phyloP scores from a whole-genome alignment of 129 eudicot species.

The Arctium lappa region DNA sequence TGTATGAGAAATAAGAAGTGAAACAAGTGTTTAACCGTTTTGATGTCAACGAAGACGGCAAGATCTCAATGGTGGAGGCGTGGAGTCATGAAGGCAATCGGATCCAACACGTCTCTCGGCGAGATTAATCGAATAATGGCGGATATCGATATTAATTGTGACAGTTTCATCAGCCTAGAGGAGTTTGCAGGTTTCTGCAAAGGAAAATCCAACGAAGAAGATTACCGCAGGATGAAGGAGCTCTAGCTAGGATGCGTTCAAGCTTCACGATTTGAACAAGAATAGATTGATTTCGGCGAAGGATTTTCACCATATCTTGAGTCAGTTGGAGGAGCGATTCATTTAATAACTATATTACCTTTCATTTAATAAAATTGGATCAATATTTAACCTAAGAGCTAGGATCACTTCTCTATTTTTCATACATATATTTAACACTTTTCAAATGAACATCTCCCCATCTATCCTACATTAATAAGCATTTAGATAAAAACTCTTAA shows the following conservation, averaged over 20 bases:
- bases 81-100: slow-evolving; percentile 43
- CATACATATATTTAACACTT: too few species aligned
- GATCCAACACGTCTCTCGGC: slow-evolving; percentile 42
- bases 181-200: slow-evolving; percentile 61
- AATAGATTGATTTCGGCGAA: slow-evolving; percentile 56
- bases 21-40: slow-evolving; percentile 52
- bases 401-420: too few species aligned
- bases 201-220: slow-evolving; percentile 19
- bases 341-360: too few species aligned
- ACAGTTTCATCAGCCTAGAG: slow-evolving; percentile 48
- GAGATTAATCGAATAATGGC: slow-evolving; percentile 58
- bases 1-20: slow-evolving; percentile 21
- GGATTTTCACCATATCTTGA: slow-evolving; percentile 58
- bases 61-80: slow-evolving; percentile 44
- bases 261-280: slow-evolving; percentile 60
- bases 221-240: slow-evolving; percentile 31
- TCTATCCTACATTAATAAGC: too few species aligned
- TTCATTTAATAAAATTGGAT: too few species aligned
- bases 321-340: slow-evolving; percentile 41
- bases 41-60: slow-evolving; percentile 68
- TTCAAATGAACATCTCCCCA: too few species aligned
- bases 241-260: slow-evolving; percentile 52
- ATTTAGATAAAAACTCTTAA: too few species aligned
- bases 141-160: slow-evolving; percentile 60
- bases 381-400: too few species aligned